A percentile compares a stretch with the other conserved stretches of the same genome.
Conservation (phyloP, 352 stramenopile genomes). For the Phytophthora agathidicida region DNA sequence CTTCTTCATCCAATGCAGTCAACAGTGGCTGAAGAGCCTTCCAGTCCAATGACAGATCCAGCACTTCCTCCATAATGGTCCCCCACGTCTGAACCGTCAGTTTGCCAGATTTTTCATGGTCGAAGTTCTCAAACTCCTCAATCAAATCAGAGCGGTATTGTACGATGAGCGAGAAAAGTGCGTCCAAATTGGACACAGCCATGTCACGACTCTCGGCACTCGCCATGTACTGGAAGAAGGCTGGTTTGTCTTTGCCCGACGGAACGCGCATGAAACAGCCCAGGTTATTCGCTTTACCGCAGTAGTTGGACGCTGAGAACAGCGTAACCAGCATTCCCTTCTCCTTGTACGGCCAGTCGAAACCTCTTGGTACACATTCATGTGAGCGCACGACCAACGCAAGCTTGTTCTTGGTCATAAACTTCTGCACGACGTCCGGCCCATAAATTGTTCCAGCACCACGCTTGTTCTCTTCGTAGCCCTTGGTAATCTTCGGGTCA, state of each 20-base stretch:
- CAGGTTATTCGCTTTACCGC: constrained; percentile 84
- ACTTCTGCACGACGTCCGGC: constrained; percentile 82
- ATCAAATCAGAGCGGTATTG: constrained; percentile 71
- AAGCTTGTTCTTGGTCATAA: constrained; percentile 87
- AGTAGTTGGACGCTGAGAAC: constrained; percentile 90
- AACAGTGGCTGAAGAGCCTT: constrained; percentile 75
- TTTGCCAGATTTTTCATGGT: constrained; percentile 45
- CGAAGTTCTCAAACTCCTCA: constrained; percentile 64
- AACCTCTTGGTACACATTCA: constrained; percentile 83
- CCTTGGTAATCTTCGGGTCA: constrained; percentile 68
- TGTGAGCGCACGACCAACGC: constrained; percentile 85
- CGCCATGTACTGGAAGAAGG: constrained; percentile 91
- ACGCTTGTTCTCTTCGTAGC: constrained; percentile 83
- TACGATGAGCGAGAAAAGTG: constrained; percentile 86
- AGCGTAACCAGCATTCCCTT: constrained; percentile 89
- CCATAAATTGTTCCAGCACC: constrained; percentile 81
- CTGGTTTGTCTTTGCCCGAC: constrained; percentile 69
- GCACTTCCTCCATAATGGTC: constrained; percentile 75
- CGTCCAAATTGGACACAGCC: constrained; percentile 81
- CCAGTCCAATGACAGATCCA: constrained; percentile 85
- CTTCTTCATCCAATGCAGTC: constrained; percentile 70
- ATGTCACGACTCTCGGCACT: constrained; percentile 82
- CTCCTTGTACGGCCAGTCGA: constrained; percentile 80
- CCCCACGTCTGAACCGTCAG: constrained; percentile 62
- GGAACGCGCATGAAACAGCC: constrained; percentile 88